phyloP scores from a whole-genome alignment of 1,139 yeast species.

The Suhomyces bokatorum region DNA sequence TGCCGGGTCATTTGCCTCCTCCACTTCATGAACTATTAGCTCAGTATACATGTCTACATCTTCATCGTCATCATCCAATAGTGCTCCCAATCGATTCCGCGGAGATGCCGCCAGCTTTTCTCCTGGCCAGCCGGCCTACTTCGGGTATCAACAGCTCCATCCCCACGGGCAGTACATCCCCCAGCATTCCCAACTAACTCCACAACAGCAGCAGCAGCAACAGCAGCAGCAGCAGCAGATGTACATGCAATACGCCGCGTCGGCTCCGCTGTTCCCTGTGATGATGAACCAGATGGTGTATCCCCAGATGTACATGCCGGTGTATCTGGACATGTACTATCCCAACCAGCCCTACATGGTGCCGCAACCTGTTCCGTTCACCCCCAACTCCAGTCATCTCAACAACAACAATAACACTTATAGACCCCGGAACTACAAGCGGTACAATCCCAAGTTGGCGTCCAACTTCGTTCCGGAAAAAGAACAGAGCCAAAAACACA shows the following conservation, averaged over 20 bases:
- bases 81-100: slow-evolving; percentile 44
- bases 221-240: slow-evolving; percentile 18
- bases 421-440: slow-evolving; percentile 12
- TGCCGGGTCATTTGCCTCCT: slow-evolving; percentile 2
- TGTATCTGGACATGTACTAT: slow-evolving; percentile 19
- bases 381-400: slow-evolving; percentile 11
- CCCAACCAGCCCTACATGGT: slow-evolving; percentile 19
- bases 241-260: slow-evolving; percentile 16
- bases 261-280: slow-evolving; percentile 16
- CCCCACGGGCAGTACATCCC: slow-evolving; percentile 21
- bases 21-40: slow-evolving; percentile 4
- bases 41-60: slow-evolving; percentile 13
- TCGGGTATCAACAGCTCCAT: slow-evolving; percentile 17
- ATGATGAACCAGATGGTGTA: slow-evolving; percentile 19
- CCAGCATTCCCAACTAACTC: slow-evolving; percentile 20
- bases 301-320: slow-evolving; percentile 20
- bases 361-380: slow-evolving; percentile 16
- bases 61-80: slow-evolving; percentile 22
- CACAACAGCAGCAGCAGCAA: slow-evolving; percentile 19
- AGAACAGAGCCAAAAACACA: neutral
- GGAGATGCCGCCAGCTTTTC: slow-evolving; percentile 46
- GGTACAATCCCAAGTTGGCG: slow-evolving; percentile 10
- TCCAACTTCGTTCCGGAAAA: slow-evolving; percentile 9
- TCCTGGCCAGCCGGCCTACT: slow-evolving; percentile 28
- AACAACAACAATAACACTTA: slow-evolving; percentile 12